phyloP scores from a whole-genome alignment of 106 monocot genomes.

The Narthecium ossifragum region DNA sequence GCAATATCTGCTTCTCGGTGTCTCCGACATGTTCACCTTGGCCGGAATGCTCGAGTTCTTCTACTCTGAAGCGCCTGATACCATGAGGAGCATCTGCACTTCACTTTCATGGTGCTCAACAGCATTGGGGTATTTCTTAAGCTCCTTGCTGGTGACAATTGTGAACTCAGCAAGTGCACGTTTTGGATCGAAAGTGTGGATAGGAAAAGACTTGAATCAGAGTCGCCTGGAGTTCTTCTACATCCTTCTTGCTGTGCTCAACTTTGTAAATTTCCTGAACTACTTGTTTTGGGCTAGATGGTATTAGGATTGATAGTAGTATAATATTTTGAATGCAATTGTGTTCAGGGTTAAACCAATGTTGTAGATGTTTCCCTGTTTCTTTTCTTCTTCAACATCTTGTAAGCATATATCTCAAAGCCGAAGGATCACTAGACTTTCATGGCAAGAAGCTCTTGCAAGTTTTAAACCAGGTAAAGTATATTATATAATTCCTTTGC shows the following conservation, averaged over 20 bases:
- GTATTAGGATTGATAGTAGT: too few species aligned
- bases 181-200: conserved; percentile 4
- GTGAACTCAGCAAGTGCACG: conserved; percentile 8
- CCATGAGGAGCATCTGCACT: conserved; percentile 18
- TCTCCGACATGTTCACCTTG: conserved; percentile 29
- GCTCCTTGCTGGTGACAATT: conserved; percentile 17
- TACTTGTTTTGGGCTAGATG: conserved; percentile 24
- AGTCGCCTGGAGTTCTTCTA: conserved; percentile 18
- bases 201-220: conserved; percentile 7
- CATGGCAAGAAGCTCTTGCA: too few species aligned
- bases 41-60: conserved; percentile 33
- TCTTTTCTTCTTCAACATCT: too few species aligned
- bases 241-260: conserved; percentile 17
- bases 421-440: too few species aligned
- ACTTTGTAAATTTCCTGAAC: conserved; percentile 19
- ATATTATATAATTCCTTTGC: too few species aligned
- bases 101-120: conserved; percentile 23
- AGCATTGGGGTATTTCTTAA: conserved; percentile 24
- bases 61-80: conserved; percentile 17
- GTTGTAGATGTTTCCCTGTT: too few species aligned
- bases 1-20: conserved; percentile 21
- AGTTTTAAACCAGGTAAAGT: too few species aligned
- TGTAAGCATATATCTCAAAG: too few species aligned
- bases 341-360: too few species aligned
- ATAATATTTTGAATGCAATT: too few species aligned